Conservation (phyloP, 352 stramenopile species). For the Blastocystis sp. region DNA sequence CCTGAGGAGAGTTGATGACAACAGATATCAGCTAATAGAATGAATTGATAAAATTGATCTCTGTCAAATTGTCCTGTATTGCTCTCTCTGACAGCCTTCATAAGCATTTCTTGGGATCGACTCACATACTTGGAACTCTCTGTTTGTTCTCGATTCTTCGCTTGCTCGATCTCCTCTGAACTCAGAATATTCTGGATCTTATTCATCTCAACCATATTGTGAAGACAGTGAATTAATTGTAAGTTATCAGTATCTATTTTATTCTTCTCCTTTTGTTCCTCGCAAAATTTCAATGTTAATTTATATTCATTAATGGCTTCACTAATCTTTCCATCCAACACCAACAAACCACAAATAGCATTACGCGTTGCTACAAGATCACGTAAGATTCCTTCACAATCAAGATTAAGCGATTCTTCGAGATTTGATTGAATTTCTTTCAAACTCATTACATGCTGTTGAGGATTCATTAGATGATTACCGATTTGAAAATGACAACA, state of each 20-base stretch:
- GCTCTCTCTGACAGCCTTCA: neutral
- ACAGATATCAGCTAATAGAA: too few species aligned
- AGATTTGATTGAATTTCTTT: neutral
- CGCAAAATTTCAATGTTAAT: neutral
- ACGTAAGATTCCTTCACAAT: neutral
- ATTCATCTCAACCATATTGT: neutral
- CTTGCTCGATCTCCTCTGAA: neutral
- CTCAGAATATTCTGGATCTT: neutral
- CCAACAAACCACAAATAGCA: slow-evolving; percentile 3
- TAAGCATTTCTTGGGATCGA: neutral
- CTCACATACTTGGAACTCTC: neutral
- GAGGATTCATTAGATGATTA: neutral
- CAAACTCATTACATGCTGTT: neutral
- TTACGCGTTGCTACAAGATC: slow-evolving; percentile 9
- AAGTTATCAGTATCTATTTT: neutral
- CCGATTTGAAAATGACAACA: slow-evolving; percentile 38
- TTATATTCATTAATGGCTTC: neutral
- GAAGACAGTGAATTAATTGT: slow-evolving; percentile 40
- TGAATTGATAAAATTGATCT: too few species aligned
- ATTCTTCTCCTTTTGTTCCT: neutral
- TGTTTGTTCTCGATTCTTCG: neutral
- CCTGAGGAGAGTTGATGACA: too few species aligned
- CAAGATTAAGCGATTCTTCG: neutral
- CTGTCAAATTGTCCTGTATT: too few species aligned
- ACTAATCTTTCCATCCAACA: neutral